These are phyloP conservation scores for Helicostylum pulchrum DNA, from an alignment of 192 early-diverging fungal genomes.

Conservation along the genomic window DNA sequence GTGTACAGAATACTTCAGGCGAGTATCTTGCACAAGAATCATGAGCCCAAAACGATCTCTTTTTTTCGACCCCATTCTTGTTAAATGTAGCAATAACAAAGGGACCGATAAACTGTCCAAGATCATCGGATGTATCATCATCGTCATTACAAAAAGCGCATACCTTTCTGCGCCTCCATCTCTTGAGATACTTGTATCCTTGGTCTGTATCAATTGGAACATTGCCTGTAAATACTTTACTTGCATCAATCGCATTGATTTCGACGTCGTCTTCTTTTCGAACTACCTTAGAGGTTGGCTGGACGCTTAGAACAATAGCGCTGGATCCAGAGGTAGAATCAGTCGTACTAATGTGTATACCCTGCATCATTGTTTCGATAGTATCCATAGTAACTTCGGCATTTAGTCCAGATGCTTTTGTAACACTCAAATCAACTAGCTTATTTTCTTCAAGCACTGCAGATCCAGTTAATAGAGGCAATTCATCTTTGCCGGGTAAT, in stretches of 20 bases:
- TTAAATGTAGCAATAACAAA: conserved; percentile 54
- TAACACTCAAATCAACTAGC: too few species aligned
- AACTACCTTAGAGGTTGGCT: background rate
- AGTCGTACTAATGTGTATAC: too few species aligned
- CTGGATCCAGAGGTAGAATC: too few species aligned
- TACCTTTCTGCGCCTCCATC: conserved; percentile 51
- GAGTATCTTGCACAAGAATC: conserved; percentile 79
- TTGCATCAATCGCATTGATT: conserved; percentile 8
- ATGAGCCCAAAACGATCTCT: conserved; percentile 79
- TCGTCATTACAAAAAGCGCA: conserved; percentile 73
- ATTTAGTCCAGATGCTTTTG: too few species aligned
- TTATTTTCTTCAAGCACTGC: too few species aligned
- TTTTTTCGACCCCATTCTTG: conserved; percentile 49
- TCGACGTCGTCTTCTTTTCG: background rate
- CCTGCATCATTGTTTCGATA: too few species aligned
- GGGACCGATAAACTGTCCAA: conserved; percentile 57
- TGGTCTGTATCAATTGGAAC: conserved; percentile 45
- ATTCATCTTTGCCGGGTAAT: conserved; percentile 26
- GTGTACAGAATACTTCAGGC: conserved; percentile 76
- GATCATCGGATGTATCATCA: conserved; percentile 38
- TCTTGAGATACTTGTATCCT: conserved; percentile 43
- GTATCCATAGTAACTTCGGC: too few species aligned
- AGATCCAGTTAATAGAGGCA: background rate
- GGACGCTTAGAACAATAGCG: background rate
- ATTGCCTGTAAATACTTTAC: conserved; percentile 29